phyloP scores from a whole-genome alignment of 768 basidiomycete species.

The Mycena leptocephala region DNA sequence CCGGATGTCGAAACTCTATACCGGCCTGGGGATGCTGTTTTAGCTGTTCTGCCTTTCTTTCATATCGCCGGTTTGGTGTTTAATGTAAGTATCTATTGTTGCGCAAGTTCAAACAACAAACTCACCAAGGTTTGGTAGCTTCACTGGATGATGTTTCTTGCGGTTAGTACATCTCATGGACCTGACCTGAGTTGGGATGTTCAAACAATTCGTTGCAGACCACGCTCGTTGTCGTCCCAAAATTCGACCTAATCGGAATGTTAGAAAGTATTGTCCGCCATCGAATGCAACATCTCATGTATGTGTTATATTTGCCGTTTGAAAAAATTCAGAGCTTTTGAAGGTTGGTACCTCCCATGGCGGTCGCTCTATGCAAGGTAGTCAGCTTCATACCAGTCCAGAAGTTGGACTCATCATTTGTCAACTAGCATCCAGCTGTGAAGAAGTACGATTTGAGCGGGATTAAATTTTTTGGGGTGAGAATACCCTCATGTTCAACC shows the following conservation, averaged over 20 bases:
- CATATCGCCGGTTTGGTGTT: constrained; percentile 70
- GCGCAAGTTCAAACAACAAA: constrained; percentile 23
- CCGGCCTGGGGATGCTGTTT: constrained; percentile 64
- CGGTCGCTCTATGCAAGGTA: constrained; percentile 72
- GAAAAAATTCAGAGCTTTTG: background rate
- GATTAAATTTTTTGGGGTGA: constrained; percentile 59
- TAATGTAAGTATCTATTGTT: constrained; percentile 57
- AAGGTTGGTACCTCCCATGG: constrained; percentile 68
- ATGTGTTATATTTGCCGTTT: background rate
- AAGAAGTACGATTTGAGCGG: constrained; percentile 64
- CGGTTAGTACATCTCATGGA: constrained; percentile 56
- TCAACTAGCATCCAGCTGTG: constrained; percentile 62
- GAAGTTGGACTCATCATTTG: background rate
- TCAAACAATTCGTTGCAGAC: constrained; percentile 51
- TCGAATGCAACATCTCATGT: constrained; percentile 67
- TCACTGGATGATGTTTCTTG: constrained; percentile 69
- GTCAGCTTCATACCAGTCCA: background rate
- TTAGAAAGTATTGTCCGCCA: constrained; percentile 72
- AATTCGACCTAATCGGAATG: constrained; percentile 73
- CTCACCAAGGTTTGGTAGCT: constrained; percentile 53
- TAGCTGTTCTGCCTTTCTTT: constrained; percentile 55
- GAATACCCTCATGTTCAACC: constrained; percentile 46
- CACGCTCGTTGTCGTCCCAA: constrained; percentile 72
- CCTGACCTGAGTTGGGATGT: background rate
- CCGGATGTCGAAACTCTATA: constrained; percentile 44